Percentiles rank a stretch among this genome's conserved stretches.
Evolutionary conservation across 495 filamentous ascomycete genomes (phyloP).

Genomic region (Patellaria atrata): DNA sequence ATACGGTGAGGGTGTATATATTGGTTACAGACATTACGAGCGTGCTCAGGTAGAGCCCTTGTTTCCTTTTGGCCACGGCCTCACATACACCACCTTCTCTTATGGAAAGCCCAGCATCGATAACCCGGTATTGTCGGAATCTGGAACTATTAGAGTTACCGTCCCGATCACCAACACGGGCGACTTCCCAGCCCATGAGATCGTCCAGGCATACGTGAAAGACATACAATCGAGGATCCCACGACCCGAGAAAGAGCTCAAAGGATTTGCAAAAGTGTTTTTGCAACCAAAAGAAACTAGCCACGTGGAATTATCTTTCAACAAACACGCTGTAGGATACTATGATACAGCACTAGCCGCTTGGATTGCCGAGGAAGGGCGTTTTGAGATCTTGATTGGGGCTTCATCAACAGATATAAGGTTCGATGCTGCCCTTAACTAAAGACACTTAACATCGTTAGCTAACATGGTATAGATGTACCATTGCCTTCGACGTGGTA

Average conservation of each 20-base stretch:
- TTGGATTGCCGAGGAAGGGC: constrained; percentile 70
- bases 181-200: constrained; percentile 45
- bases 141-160: constrained; percentile 37
- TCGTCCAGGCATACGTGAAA: constrained; percentile 53
- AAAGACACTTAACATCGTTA: background rate
- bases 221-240: constrained; percentile 46
- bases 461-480: constrained; percentile 10
- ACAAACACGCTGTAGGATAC: constrained; percentile 61
- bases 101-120: constrained; percentile 50
- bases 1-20: constrained; percentile 68
- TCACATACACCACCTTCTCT: constrained; percentile 49
- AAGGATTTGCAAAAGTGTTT: constrained; percentile 54
- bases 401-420: constrained; percentile 32
- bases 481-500: constrained; percentile 16
- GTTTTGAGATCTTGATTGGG: constrained; percentile 44
- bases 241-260: constrained; percentile 45
- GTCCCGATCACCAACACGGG: constrained; percentile 44
- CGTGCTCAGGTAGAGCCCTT: constrained; percentile 46
- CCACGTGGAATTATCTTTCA: constrained; percentile 43
- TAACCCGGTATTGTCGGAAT: constrained; percentile 36
- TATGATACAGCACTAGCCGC: constrained; percentile 54
- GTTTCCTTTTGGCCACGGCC: constrained; percentile 72
- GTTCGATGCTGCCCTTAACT: constrained; percentile 10
- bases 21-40: constrained; percentile 78
- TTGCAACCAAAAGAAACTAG: constrained; percentile 44